Percentiles rank a stretch among this genome's conserved stretches.
Evolutionary conservation across 2,329 filamentous ascomycete species (phyloP).

Genomic region (Penicillium sp.): DNA sequence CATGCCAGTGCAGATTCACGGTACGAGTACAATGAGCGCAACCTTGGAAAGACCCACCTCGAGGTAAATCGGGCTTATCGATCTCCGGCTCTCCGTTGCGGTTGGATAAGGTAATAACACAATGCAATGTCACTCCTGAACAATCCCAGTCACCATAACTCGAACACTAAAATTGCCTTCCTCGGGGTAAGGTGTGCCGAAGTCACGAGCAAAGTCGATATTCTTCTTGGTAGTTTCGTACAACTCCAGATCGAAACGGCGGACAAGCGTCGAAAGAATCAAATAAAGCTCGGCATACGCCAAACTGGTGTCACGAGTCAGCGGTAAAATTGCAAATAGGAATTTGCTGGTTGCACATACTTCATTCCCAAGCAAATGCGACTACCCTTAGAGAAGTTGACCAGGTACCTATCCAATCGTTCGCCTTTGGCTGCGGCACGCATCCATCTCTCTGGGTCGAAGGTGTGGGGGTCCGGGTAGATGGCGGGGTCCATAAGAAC

Average conservation of each 20-base stretch:
- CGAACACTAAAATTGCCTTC: slow-evolving; percentile 8
- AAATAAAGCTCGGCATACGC: slow-evolving; percentile 20
- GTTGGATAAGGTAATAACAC: too few species aligned
- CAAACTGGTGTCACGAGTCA: slow-evolving; percentile 5
- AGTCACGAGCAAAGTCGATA: slow-evolving; percentile 17
- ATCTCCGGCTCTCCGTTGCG: too few species aligned
- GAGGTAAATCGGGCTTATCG: too few species aligned
- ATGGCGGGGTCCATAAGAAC: slow-evolving; percentile 22
- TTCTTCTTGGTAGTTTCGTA: slow-evolving; percentile 14
- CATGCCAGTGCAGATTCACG: too few species aligned
- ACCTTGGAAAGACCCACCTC: too few species aligned
- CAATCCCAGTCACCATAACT: slow-evolving; percentile 2
- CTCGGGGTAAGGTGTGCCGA: slow-evolving; percentile 14
- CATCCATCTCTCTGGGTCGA: slow-evolving; percentile 29
- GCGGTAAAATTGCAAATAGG: too few species aligned
- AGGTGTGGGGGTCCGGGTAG: slow-evolving; percentile 24
- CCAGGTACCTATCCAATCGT: slow-evolving; percentile 21
- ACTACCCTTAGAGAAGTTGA: slow-evolving; percentile 27
- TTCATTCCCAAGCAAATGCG: slow-evolving; percentile 27
- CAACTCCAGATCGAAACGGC: slow-evolving; percentile 15
- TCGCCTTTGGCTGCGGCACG: slow-evolving; percentile 15
- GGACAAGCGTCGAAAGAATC: slow-evolving; percentile 11
- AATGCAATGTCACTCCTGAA: neutral
- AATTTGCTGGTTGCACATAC: slow-evolving; percentile 9
- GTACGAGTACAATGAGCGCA: too few species aligned